A percentile compares a stretch with the other conserved stretches of the same genome.
These are phyloP conservation scores for Globisporangium cederbergense DNA, from an alignment of 352 stramenopile genomes.

Conservation along the genomic window DNA sequence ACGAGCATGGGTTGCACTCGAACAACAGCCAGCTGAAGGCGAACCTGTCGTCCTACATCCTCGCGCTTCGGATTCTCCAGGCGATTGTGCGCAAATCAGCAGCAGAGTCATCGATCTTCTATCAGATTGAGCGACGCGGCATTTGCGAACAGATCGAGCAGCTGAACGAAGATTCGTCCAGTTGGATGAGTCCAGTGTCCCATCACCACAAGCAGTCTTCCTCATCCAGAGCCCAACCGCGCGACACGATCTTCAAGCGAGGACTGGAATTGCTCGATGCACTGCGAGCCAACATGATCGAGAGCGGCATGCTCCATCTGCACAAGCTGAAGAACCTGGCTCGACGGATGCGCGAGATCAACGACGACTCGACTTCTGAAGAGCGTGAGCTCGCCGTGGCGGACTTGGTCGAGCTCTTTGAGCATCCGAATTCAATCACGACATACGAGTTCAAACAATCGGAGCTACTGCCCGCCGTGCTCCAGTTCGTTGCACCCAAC, in stretches of 20 bases:
- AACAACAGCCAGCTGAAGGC: slow-evolving; percentile 22
- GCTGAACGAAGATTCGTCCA: slow-evolving; percentile 39
- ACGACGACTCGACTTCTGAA: slow-evolving; percentile 16
- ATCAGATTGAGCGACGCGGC: slow-evolving; percentile 78
- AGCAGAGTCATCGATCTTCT: slow-evolving; percentile 55
- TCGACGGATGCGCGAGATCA: slow-evolving; percentile 48
- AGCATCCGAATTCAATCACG: slow-evolving; percentile 73
- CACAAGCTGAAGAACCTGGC: slow-evolving; percentile 74
- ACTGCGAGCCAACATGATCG: slow-evolving; percentile 60
- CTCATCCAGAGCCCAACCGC: neutral
- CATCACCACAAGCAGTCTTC: slow-evolving; percentile 16
- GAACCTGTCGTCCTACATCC: slow-evolving; percentile 59
- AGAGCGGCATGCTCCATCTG: slow-evolving; percentile 73
- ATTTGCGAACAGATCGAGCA: slow-evolving; percentile 75
- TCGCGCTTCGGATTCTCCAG: slow-evolving; percentile 71
- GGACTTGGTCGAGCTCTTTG: slow-evolving; percentile 75
- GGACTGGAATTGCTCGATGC: slow-evolving; percentile 49
- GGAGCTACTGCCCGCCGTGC: slow-evolving; percentile 57
- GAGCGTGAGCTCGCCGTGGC: slow-evolving; percentile 58
- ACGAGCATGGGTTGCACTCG: neutral
- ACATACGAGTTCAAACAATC: slow-evolving; percentile 86
- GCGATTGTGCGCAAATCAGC: slow-evolving; percentile 64
- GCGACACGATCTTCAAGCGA: slow-evolving; percentile 54
- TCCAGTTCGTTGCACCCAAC: slow-evolving; percentile 44
- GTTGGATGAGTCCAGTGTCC: slow-evolving; percentile 25